Evolutionary conservation across 2,329 filamentous ascomycete species (phyloP).

Genomic region (Fusarium siculi): DNA sequence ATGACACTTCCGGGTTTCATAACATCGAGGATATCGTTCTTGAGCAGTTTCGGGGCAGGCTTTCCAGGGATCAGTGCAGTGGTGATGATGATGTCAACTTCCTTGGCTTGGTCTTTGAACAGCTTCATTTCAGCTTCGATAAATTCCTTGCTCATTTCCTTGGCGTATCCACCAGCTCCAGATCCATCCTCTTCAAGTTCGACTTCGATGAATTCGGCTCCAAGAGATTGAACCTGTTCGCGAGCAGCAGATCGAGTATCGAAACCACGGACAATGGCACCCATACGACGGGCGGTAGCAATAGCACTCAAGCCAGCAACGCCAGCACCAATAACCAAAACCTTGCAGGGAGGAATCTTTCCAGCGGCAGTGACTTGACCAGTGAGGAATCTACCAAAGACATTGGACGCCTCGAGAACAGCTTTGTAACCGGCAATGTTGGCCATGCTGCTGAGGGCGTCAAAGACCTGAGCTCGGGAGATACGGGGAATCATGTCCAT

Average conservation of each 20-base stretch:
- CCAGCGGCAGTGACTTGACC: constrained; percentile 92
- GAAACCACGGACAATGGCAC: constrained; percentile 89
- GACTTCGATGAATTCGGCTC: constrained; percentile 90
- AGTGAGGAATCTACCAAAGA: constrained; percentile 87
- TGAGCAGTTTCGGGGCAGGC: constrained; percentile 85
- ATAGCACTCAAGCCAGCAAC: constrained; percentile 91
- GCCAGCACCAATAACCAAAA: constrained; percentile 89
- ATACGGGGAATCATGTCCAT: constrained; percentile 96
- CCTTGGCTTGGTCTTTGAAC: constrained; percentile 85
- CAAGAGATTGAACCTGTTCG: constrained; percentile 90
- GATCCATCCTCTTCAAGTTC: constrained; percentile 85
- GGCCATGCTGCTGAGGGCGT: constrained; percentile 91
- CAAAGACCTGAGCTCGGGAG: constrained; percentile 87
- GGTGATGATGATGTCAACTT: constrained; percentile 93
- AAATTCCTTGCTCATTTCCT: constrained; percentile 94
- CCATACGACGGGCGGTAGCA: constrained; percentile 84
- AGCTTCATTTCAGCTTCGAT: constrained; percentile 93
- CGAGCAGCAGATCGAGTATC: constrained; percentile 89
- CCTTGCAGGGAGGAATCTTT: constrained; percentile 90
- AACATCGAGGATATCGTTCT: constrained; percentile 78
- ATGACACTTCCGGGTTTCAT: constrained; percentile 93
- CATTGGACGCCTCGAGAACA: constrained; percentile 87
- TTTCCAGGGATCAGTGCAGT: constrained; percentile 90
- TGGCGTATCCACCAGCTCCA: constrained; percentile 87
- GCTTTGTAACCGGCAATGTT: constrained; percentile 96